Percentiles rank a stretch among this genome's conserved stretches.
phyloP scores from a whole-genome alignment of 192 early-diverging fungal species.

The Coemansia sp. region DNA sequence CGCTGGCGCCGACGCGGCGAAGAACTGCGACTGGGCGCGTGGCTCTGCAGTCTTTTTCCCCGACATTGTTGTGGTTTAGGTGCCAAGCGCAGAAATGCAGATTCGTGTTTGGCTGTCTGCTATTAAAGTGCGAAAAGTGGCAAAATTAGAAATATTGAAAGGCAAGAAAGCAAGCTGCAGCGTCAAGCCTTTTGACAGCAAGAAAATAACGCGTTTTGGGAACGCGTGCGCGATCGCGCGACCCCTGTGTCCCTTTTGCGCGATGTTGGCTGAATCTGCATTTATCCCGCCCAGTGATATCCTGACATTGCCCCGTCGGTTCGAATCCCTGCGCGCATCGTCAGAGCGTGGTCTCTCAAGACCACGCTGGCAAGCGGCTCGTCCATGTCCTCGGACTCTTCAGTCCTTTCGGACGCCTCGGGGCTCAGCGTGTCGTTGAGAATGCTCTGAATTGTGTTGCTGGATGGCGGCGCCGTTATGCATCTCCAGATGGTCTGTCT shows the following conservation, averaged over 20 bases:
- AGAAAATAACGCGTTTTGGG: neutral
- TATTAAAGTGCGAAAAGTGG: neutral
- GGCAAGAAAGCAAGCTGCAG: neutral
- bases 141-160: neutral
- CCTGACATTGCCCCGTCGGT: neutral
- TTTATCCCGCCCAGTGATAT: neutral
- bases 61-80: slow-evolving; percentile 26
- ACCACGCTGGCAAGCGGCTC: slow-evolving; percentile 27
- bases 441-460: slow-evolving; percentile 36
- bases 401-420: neutral
- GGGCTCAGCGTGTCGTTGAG: slow-evolving; percentile 8
- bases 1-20: slow-evolving; percentile 16
- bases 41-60: slow-evolving; percentile 32
- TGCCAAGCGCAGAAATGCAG: neutral
- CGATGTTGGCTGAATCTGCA: neutral
- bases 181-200: neutral
- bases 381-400: slow-evolving; percentile 17
- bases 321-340: too few species aligned
- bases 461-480: neutral
- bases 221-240: neutral
- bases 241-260: neutral
- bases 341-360: neutral
- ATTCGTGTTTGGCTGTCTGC: neutral
- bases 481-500: slow-evolving; percentile 17
- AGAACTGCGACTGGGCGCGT: slow-evolving; percentile 49